These are phyloP conservation scores for Pulchroboletus neoregius DNA, from an alignment of 1,284 basidiomycete genomes.

Conservation along the genomic window DNA sequence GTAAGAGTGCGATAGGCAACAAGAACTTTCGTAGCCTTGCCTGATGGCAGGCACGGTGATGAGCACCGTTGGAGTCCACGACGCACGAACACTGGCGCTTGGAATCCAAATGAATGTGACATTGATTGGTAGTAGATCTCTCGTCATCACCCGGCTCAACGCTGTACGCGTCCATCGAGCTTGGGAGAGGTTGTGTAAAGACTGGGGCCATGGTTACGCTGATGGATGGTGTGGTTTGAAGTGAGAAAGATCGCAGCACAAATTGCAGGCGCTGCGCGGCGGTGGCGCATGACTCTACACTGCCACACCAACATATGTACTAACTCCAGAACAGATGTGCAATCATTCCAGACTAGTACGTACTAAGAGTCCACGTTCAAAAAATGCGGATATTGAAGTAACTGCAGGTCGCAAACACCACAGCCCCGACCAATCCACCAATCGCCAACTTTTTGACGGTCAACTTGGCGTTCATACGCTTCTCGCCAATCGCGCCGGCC, in stretches of 20 bases:
- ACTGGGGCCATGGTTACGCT: slow-evolving; percentile 16
- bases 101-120: slow-evolving; percentile 23
- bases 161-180: slow-evolving; percentile 21
- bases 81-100: slow-evolving; percentile 23
- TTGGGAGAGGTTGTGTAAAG: slow-evolving; percentile 26
- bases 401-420: no score
- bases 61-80: slow-evolving; percentile 11
- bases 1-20: slow-evolving; percentile 30
- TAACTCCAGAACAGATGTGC: no score
- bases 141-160: slow-evolving; percentile 13
- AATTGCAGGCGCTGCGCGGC: not conserved
- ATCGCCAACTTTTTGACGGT: no score
- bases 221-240: slow-evolving; percentile 9
- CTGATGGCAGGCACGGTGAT: slow-evolving; percentile 38
- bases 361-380: no score
- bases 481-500: no score
- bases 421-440: no score
- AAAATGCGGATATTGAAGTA: no score
- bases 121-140: slow-evolving; percentile 23
- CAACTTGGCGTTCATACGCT: no score
- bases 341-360: no score
- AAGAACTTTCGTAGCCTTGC: slow-evolving; percentile 36
- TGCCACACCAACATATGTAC: not conserved
- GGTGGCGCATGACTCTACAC: not conserved
- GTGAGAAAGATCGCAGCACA: slow-evolving; percentile 3